Percentiles rank a stretch among this genome's conserved stretches.
Conservation (phyloP, 768 basidiomycete genomes). For the Lactifluus subvellereus region DNA sequence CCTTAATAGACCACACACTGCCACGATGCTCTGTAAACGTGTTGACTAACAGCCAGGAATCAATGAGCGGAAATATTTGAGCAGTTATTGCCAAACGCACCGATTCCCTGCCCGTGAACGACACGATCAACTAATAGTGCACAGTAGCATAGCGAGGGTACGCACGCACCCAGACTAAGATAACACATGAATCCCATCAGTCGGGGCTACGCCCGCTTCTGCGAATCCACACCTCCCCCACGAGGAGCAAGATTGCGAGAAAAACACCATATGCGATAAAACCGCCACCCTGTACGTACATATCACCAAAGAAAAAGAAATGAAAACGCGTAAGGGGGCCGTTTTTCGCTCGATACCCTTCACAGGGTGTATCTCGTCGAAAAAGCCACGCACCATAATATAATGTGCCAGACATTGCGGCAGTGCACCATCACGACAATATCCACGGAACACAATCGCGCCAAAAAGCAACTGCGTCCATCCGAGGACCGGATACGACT, state of each 20-base stretch:
- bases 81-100: slow-evolving; percentile 6
- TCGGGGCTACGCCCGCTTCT: slow-evolving; percentile 71
- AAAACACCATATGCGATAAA: slow-evolving; percentile 86
- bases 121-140: neutral
- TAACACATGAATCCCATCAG: slow-evolving; percentile 77
- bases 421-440: slow-evolving; percentile 71
- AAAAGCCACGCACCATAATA: slow-evolving; percentile 51
- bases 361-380: neutral
- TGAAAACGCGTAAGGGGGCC: neutral
- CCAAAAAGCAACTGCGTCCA: slow-evolving; percentile 92
- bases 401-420: slow-evolving; percentile 88
- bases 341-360: neutral
- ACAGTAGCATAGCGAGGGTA: slow-evolving; percentile 4
- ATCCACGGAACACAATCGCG: slow-evolving; percentile 63
- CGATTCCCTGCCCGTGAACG: slow-evolving; percentile 21
- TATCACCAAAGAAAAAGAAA: neutral
- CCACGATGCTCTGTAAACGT: slow-evolving; percentile 92
- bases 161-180: slow-evolving; percentile 48
- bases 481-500: slow-evolving; percentile 74
- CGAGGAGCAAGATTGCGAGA: slow-evolving; percentile 70
- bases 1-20: slow-evolving; percentile 77
- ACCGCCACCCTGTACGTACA: slow-evolving; percentile 53
- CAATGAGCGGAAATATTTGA: neutral
- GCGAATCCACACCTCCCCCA: slow-evolving; percentile 73
- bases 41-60: slow-evolving; percentile 48